A percentile compares a stretch with the other conserved stretches of the same genome.
phyloP scores from a whole-genome alignment of 176 grass and related monocot species.

The Carex kokanica region DNA sequence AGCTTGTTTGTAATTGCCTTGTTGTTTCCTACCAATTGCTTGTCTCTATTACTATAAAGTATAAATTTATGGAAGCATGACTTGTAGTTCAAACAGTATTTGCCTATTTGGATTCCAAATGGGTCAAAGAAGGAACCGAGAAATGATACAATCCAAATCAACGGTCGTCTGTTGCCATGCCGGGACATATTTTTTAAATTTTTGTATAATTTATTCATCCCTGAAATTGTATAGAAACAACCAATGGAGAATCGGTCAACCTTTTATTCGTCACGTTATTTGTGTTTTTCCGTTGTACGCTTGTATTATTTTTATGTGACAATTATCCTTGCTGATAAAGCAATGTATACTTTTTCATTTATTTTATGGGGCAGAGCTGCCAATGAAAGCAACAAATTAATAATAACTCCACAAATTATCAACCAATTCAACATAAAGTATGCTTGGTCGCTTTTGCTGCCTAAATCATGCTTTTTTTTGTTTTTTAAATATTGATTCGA shows the following conservation, averaged over 20 bases:
- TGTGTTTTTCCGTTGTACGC: not conserved
- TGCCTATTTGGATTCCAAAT: not conserved
- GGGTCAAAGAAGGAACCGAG: slow-evolving; percentile 3
- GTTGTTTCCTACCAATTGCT: slow-evolving; percentile 1
- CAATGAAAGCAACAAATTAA: slow-evolving; percentile 12
- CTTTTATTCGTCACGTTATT: slow-evolving; percentile 24
- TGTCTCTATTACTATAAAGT: not conserved
- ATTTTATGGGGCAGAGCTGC: not conserved
- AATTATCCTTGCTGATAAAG: not conserved
- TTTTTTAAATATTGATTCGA: not conserved
- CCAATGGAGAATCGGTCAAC: not conserved
- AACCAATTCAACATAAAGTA: not conserved
- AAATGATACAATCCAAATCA: slow-evolving; percentile 17
- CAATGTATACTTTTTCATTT: not conserved
- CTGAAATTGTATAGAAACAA: not conserved
- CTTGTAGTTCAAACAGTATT: not conserved
- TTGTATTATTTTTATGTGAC: not conserved
- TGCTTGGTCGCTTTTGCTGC: not conserved
- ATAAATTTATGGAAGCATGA: not conserved
- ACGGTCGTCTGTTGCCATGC: not conserved
- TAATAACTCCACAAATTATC: not conserved
- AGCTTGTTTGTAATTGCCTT: not conserved
- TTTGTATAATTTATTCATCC: not conserved
- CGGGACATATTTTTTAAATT: not conserved
- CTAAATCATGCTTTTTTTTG: not conserved